Percentiles rank a stretch among this genome's conserved stretches.
phyloP scores from a whole-genome alignment of 768 basidiomycete genomes.

The Gelatoporia subvermispora region DNA sequence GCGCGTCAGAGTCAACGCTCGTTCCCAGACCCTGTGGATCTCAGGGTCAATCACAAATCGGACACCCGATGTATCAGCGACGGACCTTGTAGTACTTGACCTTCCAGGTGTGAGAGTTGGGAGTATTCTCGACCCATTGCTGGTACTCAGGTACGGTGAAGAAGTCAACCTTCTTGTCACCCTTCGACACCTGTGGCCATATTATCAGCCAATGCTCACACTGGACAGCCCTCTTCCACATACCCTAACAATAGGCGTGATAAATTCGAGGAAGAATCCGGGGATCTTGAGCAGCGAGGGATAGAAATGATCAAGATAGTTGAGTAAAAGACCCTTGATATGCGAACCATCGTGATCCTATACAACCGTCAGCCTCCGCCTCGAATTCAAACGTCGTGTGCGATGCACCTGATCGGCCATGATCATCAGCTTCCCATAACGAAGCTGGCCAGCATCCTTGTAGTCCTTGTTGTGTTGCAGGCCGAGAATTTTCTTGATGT shows the following conservation, averaged over 20 bases:
- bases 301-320: constrained; percentile 95
- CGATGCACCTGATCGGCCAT: constrained; percentile 95
- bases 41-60: background rate
- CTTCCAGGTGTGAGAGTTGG: constrained; percentile 76
- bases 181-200: constrained; percentile 61
- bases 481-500: constrained; percentile 97
- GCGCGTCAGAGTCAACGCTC: constrained; percentile 82
- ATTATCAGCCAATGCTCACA: background rate
- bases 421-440: constrained; percentile 96
- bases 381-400: background rate
- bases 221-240: constrained; percentile 17
- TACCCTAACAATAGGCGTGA: constrained; percentile 96
- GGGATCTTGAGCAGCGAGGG: constrained; percentile 89
- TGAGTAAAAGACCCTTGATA: constrained; percentile 98
- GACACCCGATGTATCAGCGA: too few relatives aligned
- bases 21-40: constrained; percentile 85
- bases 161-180: constrained; percentile 76
- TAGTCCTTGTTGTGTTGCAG: constrained; percentile 94
- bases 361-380: background rate
- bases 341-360: constrained; percentile 99
- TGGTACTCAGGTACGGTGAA: constrained; percentile 98
- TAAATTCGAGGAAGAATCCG: constrained; percentile 94
- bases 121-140: constrained; percentile 79
- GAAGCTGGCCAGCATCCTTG: constrained; percentile 54
- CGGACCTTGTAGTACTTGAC: constrained; percentile 96